These are phyloP conservation scores for Spiraea crenata DNA, from an alignment of 331 rosid species.

Conservation along the genomic window DNA sequence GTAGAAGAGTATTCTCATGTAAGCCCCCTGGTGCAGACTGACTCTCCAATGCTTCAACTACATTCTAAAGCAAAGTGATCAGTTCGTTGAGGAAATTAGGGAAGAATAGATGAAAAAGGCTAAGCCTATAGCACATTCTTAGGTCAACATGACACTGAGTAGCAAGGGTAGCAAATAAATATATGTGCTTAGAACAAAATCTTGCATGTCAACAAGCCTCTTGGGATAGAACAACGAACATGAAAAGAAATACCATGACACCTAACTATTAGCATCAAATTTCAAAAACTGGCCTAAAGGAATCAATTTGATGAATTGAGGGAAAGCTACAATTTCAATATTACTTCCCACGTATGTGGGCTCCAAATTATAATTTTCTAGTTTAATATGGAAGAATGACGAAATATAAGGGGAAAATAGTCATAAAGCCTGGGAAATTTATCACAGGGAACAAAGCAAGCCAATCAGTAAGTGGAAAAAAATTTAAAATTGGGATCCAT, in stretches of 20 bases:
- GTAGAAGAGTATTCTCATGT: conserved; percentile 87
- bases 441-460: not conserved
- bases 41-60: conserved; percentile 65
- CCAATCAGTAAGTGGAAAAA: not conserved
- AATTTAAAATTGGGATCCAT: not conserved
- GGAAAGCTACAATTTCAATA: not conserved
- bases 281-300: not conserved
- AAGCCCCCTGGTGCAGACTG: conserved; percentile 74
- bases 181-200: not conserved
- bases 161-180: not conserved
- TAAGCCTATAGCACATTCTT: not conserved
- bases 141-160: not conserved
- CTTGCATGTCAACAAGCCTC: not conserved
- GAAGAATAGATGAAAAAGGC: conserved; percentile 23
- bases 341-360: not conserved
- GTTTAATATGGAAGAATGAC: not conserved
- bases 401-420: not conserved
- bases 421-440: not conserved
- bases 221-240: not conserved
- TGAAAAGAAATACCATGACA: not conserved
- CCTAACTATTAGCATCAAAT: not conserved
- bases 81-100: conserved; percentile 22
- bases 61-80: conserved; percentile 59
- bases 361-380: not conserved
- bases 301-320: not conserved